These are phyloP conservation scores for Candida golubevii DNA, from an alignment of 805 yeast genomes.

Conservation along the genomic window DNA sequence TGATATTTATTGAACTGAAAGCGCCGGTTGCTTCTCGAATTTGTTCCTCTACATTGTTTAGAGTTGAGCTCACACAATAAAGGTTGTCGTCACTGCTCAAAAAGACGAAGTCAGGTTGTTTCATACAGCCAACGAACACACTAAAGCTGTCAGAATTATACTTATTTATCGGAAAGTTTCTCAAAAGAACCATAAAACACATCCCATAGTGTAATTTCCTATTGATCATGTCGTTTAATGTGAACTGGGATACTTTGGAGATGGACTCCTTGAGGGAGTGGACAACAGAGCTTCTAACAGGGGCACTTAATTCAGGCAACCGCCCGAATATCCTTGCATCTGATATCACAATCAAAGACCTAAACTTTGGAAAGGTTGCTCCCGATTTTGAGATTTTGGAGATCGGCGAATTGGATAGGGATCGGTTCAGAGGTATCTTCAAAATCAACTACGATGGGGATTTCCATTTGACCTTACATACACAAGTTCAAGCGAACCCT, in stretches of 20 bases:
- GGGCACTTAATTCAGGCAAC: constrained; percentile 69
- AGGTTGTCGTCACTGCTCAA: no score
- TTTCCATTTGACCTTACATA: constrained; percentile 67
- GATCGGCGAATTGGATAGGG: constrained; percentile 74
- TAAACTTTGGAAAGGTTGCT: constrained; percentile 68
- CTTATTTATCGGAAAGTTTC: no score
- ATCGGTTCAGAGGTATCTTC: constrained; percentile 77
- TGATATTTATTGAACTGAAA: no score
- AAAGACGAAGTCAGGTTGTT: no score
- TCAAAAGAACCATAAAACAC: no score
- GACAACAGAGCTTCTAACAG: constrained; percentile 62
- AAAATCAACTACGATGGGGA: constrained; percentile 73
- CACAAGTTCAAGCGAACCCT: constrained; percentile 82
- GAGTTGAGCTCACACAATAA: no score
- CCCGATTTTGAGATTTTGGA: constrained; percentile 77
- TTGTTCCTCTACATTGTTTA: no score
- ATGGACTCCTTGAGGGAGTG: constrained; percentile 57
- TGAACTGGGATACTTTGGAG: constrained; percentile 73
- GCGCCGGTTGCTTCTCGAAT: no score
- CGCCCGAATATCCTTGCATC: constrained; percentile 69
- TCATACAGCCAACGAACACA: no score
- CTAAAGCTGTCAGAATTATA: no score
- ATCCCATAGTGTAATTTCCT: no score
- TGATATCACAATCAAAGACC: constrained; percentile 60
- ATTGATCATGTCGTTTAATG: constrained; percentile 65